These are phyloP conservation scores for Cucurbita maxima DNA, from an alignment of 306 rosid species.

Conservation along the genomic window DNA sequence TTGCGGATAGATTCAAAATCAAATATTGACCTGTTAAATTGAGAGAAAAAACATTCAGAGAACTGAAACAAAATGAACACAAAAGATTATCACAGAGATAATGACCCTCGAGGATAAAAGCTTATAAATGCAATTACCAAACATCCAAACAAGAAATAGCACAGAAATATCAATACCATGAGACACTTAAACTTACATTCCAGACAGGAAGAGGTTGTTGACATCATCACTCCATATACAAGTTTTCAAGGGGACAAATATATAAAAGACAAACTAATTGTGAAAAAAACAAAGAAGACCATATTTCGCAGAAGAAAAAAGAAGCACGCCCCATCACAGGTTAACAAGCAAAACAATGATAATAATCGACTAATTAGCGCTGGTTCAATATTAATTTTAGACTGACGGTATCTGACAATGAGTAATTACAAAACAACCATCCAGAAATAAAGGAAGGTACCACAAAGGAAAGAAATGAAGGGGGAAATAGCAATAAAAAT, in stretches of 20 bases:
- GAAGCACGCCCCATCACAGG: neutral
- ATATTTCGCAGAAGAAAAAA: neutral
- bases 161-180: neutral
- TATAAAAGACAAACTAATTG: neutral
- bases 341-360: neutral
- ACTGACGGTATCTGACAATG: neutral
- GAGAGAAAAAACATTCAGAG: neutral
- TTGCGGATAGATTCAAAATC: slow-evolving; percentile 64
- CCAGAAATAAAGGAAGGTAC: neutral
- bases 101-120: neutral
- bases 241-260: neutral
- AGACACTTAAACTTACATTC: neutral
- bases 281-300: neutral
- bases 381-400: neutral
- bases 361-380: neutral
- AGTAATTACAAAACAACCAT: neutral
- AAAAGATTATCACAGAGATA: slow-evolving; percentile 1
- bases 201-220: neutral
- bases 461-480: neutral
- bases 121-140: neutral
- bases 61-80: neutral
- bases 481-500: neutral
- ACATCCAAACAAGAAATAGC: neutral
- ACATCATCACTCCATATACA: neutral
- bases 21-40: slow-evolving; percentile 72